Percentiles rank a stretch among this genome's conserved stretches.
Conservation (phyloP, 805 yeast species). For the Starmerella ratchasimensis region DNA sequence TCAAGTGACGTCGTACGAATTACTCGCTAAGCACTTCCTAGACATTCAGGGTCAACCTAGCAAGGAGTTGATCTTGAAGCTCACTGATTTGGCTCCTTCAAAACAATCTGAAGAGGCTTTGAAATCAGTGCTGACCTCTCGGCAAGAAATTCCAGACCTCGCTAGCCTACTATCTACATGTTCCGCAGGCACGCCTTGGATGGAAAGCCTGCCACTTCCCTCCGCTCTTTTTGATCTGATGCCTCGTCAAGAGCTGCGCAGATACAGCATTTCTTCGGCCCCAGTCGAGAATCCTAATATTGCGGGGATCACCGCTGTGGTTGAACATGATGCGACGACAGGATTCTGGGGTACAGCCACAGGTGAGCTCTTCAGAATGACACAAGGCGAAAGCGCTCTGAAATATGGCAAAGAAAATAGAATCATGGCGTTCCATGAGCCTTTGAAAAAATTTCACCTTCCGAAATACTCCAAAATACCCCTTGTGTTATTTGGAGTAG, state of each 20-base stretch:
- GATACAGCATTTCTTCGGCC: slow-evolving; percentile 74
- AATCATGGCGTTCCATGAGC: slow-evolving; percentile 27
- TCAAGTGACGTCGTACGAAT: slow-evolving; percentile 56
- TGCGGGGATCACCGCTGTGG: slow-evolving; percentile 65
- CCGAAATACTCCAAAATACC: slow-evolving; percentile 63
- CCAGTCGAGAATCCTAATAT: slow-evolving; percentile 51
- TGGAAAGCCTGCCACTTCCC: slow-evolving; percentile 42
- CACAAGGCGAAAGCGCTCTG: not conserved
- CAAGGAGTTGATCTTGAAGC: slow-evolving; percentile 49
- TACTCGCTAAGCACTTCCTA: slow-evolving; percentile 56
- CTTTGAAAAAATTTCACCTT: slow-evolving; percentile 64
- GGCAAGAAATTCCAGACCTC: slow-evolving; percentile 42
- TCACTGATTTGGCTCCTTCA: slow-evolving; percentile 60
- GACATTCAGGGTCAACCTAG: slow-evolving; percentile 73
- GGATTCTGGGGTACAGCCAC: slow-evolving; percentile 19
- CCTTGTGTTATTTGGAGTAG: slow-evolving; percentile 70
- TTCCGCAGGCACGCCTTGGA: slow-evolving; percentile 51
- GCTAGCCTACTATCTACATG: slow-evolving; percentile 50
- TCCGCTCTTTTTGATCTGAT: slow-evolving; percentile 52
- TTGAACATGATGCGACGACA: slow-evolving; percentile 32
- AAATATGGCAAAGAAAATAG: too few relatives aligned
- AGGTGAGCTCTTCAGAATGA: slow-evolving; percentile 5
- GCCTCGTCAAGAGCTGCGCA: slow-evolving; percentile 63
- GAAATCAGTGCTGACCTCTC: slow-evolving; percentile 38
- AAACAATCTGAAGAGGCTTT: slow-evolving; percentile 32